phyloP scores from a whole-genome alignment of 2,329 filamentous ascomycete genomes.

The Fusarium sp. region DNA sequence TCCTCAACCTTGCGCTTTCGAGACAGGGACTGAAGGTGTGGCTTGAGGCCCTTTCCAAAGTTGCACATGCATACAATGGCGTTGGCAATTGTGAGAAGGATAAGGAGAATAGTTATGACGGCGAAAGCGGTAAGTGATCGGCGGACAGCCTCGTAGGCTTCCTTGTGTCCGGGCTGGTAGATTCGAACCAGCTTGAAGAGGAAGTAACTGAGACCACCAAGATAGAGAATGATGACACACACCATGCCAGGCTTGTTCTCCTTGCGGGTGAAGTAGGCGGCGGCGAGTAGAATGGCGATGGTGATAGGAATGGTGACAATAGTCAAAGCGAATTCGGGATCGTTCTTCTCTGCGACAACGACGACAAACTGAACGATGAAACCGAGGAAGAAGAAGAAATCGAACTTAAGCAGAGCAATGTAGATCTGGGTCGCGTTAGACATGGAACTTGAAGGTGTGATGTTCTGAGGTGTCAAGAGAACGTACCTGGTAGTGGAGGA shows the following conservation, averaged over 20 bases:
- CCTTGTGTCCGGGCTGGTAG: slow-evolving; percentile 74
- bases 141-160: slow-evolving; percentile 80
- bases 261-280: slow-evolving; percentile 85
- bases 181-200: slow-evolving; percentile 98
- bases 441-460: neutral
- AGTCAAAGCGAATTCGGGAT: slow-evolving; percentile 86
- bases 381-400: slow-evolving; percentile 99
- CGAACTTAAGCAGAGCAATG: slow-evolving; percentile 96
- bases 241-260: slow-evolving; percentile 86
- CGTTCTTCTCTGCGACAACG: slow-evolving; percentile 77
- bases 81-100: slow-evolving; percentile 88
- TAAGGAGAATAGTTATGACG: slow-evolving; percentile 88
- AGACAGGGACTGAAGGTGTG: slow-evolving; percentile 74
- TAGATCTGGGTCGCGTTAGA: slow-evolving; percentile 75
- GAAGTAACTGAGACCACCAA: slow-evolving; percentile 93
- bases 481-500: slow-evolving; percentile 92
- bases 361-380: slow-evolving; percentile 99
- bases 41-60: slow-evolving; percentile 90
- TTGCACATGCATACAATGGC: slow-evolving; percentile 90
- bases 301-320: slow-evolving; percentile 92
- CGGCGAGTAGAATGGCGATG: slow-evolving; percentile 86
- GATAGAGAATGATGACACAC: slow-evolving; percentile 83
- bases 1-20: slow-evolving; percentile 60
- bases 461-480: neutral
- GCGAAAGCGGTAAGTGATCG: slow-evolving; percentile 93